Conservation (phyloP, 2,329 filamentous ascomycete species). For the Sclerotiophoma versabilis region DNA sequence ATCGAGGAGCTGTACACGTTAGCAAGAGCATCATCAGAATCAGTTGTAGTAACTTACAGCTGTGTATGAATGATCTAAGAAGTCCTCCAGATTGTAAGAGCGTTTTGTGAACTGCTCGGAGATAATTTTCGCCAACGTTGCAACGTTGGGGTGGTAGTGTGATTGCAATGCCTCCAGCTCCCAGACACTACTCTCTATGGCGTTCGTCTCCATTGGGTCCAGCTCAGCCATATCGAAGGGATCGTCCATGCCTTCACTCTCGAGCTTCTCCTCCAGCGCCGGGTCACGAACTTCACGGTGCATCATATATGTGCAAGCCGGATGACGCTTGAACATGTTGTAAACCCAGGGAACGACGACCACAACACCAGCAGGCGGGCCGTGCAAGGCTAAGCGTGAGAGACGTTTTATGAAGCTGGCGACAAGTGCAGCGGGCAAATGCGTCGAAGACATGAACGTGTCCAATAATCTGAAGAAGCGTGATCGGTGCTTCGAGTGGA, state of each 20-base stretch:
- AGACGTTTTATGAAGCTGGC: conserved; percentile 98
- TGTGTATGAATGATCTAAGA: conserved; percentile 90
- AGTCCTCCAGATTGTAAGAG: conserved; percentile 94
- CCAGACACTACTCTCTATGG: conserved; percentile 94
- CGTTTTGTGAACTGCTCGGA: conserved; percentile 98
- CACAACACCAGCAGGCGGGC: conserved; percentile 88
- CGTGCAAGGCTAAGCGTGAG: conserved; percentile 81
- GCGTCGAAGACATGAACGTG: conserved; percentile 87
- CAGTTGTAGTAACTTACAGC: conserved; percentile 63
- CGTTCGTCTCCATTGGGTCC: conserved; percentile 84
- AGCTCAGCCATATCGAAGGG: conserved; percentile 77
- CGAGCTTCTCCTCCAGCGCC: conserved; percentile 65
- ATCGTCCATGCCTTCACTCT: conserved; percentile 71
- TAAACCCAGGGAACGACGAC: conserved; percentile 92
- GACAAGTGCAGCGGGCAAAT: conserved; percentile 88
- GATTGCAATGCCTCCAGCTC: conserved; percentile 89
- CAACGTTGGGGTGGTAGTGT: conserved; percentile 97
- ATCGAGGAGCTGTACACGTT: conserved; percentile 71
- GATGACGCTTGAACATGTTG: conserved; percentile 90
- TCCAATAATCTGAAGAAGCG: conserved; percentile 92
- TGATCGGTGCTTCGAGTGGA: conserved; percentile 94
- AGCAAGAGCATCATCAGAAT: not conserved
- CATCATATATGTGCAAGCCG: conserved; percentile 93
- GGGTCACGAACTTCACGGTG: conserved; percentile 74
- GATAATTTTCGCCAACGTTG: conserved; percentile 90